Evolutionary conservation across 73 alveolate genomes (phyloP), one percentile per base, ranked within the genome.

Genomic region (Tetrahymena malaccensis): DNA sequence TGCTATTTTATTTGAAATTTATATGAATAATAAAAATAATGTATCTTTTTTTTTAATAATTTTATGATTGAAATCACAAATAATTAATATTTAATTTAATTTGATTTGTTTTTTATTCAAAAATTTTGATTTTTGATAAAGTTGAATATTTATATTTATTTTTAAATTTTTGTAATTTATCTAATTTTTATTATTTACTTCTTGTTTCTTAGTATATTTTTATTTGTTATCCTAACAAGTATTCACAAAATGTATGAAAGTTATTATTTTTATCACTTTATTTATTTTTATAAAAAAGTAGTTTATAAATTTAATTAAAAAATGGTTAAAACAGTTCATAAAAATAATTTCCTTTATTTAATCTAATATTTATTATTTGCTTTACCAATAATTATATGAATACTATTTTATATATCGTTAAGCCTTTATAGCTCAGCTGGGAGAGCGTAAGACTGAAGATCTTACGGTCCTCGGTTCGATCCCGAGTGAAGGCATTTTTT

Each of bases 401-500:
- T 3, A n/a, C 0, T n/a, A 27, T 70, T 70, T n/a, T 27, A 7
- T 31, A 27, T 70, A 70, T 70, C 21, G 89, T 70, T 70, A 70
- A 70, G 89, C 89, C 89, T 70, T 70, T 70, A 70, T 70, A 70
- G 89, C 89, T 70, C 89, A 70, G 89, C 37, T 70, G 89, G 89
- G 89, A 70, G 89, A 70, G 89, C 89, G 89, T 70, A 70, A 70
- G 89, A 70, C 89, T 70, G 89, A 70, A 70, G 89, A 27, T 70
- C 89, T 70, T 70, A 70, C 89, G 89, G 89, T 70, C 89, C 89
- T 70, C 89, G 89, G 89, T 70, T 70, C 89, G 89, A 70, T 70
- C 89, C 89, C 89, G 89, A 70, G 89, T 70, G 89, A 70, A 70
- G 89, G 89, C 89, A 70, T 70, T 70, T 70, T 70, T 70, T 70